phyloP scores from a whole-genome alignment of 345 rosid species.

The Balakata baccata region DNA sequence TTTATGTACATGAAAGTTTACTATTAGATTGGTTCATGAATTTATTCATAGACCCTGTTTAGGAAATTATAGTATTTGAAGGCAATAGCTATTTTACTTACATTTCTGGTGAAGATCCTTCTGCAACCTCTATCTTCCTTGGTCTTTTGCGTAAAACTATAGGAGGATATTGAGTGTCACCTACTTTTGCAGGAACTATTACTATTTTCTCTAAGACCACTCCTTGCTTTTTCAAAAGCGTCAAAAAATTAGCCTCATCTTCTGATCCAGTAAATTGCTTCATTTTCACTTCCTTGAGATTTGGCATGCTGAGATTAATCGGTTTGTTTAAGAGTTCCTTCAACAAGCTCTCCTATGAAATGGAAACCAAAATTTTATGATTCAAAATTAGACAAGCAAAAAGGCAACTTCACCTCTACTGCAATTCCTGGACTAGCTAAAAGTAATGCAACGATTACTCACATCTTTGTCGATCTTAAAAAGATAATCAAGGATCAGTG shows the following conservation, averaged over 20 bases:
- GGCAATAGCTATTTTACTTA: neutral
- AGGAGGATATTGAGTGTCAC: too few relatives aligned
- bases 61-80: too few relatives aligned
- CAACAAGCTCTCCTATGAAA: conserved; percentile 7
- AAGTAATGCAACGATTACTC: neutral
- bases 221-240: conserved; percentile 7
- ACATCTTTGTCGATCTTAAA: conserved; percentile 11
- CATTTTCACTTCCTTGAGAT: conserved; percentile 12
- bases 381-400: neutral
- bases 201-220: conserved; percentile 11
- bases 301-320: conserved; percentile 1
- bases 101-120: neutral
- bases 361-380: neutral
- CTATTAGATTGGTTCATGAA: too few relatives aligned
- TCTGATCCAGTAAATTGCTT: neutral
- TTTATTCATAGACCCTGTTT: too few relatives aligned
- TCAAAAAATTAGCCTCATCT: neutral
- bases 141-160: too few relatives aligned
- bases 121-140: neutral
- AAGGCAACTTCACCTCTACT: neutral
- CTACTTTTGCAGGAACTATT: neutral
- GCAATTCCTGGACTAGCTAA: neutral
- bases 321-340: conserved; percentile 10
- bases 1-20: too few relatives aligned
- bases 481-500: conserved; percentile 11